Percentiles rank a stretch among this genome's conserved stretches.
These are phyloP conservation scores for Picocystis sp. DNA, from an alignment of 163 green algal species.

Conservation along the genomic window DNA sequence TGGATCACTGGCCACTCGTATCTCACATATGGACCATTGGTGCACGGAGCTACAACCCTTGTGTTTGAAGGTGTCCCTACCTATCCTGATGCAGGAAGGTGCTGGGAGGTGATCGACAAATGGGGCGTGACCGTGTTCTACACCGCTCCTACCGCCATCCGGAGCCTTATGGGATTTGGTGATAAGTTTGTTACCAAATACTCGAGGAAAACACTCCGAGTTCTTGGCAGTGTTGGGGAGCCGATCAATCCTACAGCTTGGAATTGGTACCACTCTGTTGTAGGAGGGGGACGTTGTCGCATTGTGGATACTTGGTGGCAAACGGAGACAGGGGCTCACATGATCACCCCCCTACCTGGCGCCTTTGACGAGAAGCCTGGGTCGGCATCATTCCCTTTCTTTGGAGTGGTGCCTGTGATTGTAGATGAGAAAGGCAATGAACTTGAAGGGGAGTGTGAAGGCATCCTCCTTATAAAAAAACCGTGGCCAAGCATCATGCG, in stretches of 20 bases:
- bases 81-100: conserved; percentile 67
- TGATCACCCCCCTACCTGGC: conserved; percentile 67
- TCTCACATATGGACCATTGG: conserved; percentile 82
- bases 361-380: conserved; percentile 50
- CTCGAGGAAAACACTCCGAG: conserved; percentile 25
- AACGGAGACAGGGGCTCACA: conserved; percentile 73
- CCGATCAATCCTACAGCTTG: conserved; percentile 66
- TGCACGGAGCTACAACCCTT: conserved; percentile 49
- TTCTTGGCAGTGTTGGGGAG: conserved; percentile 62
- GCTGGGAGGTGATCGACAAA: conserved; percentile 84
- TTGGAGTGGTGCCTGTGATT: conserved; percentile 52
- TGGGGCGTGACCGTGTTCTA: conserved; percentile 84
- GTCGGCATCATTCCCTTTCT: conserved; percentile 63
- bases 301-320: conserved; percentile 86
- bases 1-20: conserved; percentile 97
- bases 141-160: conserved; percentile 90
- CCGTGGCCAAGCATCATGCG: conserved; percentile 73
- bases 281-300: conserved; percentile 52
- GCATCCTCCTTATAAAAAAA: conserved; percentile 55
- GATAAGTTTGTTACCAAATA: conserved; percentile 36
- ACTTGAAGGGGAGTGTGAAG: conserved; percentile 36
- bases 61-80: conserved; percentile 88
- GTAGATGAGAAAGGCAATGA: conserved; percentile 60
- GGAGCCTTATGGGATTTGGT: conserved; percentile 62
- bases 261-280: conserved; percentile 55